Conservation (phyloP, 805 yeast genomes). For the Naumovozyma baii region DNA sequence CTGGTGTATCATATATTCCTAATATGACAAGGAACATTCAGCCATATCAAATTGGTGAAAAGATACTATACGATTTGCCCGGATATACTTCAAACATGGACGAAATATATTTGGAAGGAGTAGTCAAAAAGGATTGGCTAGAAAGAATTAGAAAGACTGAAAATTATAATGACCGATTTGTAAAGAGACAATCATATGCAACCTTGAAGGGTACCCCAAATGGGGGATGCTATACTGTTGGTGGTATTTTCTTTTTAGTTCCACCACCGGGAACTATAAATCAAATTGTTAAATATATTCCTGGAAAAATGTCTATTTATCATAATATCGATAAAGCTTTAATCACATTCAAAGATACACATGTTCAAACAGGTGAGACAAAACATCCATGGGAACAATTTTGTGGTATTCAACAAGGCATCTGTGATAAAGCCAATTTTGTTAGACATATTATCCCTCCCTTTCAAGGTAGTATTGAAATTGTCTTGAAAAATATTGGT, state of each 20-base stretch:
- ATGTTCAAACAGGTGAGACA: slow-evolving; percentile 11
- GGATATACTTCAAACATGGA: slow-evolving; percentile 28
- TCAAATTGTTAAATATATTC: slow-evolving; percentile 39
- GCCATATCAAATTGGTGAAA: slow-evolving; percentile 30
- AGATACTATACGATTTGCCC: slow-evolving; percentile 32
- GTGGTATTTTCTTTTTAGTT: slow-evolving; percentile 50
- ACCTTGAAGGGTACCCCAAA: slow-evolving; percentile 32
- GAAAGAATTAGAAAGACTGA: slow-evolving; percentile 28
- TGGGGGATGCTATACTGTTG: slow-evolving; percentile 41
- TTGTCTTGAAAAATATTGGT: slow-evolving; percentile 59
- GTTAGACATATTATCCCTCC: slow-evolving; percentile 53
- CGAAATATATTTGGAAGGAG: slow-evolving; percentile 18
- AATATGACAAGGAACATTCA: slow-evolving; percentile 57
- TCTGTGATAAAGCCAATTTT: slow-evolving; percentile 20
- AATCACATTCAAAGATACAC: slow-evolving; percentile 16
- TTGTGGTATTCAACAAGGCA: slow-evolving; percentile 16
- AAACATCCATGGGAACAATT: slow-evolving; percentile 27
- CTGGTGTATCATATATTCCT: slow-evolving; percentile 44
- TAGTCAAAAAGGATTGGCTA: slow-evolving; percentile 23
- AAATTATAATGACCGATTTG: slow-evolving; percentile 22
- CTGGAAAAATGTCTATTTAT: slow-evolving; percentile 32
- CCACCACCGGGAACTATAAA: slow-evolving; percentile 45
- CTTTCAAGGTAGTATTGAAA: slow-evolving; percentile 56
- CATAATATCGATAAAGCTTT: slow-evolving; percentile 29
- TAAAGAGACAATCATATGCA: slow-evolving; percentile 23